These are phyloP conservation scores for Penicillium sp. DNA, from an alignment of 2,329 filamentous ascomycete species.

Conservation along the genomic window DNA sequence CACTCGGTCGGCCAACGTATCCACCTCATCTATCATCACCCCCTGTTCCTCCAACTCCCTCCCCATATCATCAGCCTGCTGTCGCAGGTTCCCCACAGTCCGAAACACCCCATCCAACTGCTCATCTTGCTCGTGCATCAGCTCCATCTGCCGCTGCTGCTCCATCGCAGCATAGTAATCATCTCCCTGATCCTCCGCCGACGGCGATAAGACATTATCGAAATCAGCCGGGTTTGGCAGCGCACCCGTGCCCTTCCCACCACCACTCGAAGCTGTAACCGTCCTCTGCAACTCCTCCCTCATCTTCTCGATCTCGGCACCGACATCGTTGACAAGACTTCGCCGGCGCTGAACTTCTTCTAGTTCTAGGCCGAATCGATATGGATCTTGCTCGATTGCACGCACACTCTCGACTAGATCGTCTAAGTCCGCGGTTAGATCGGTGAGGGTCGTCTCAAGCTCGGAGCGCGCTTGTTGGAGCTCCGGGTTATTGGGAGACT, in stretches of 20 bases:
- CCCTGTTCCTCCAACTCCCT: conserved; percentile 89
- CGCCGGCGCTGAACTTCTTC: conserved; percentile 73
- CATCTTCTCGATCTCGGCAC: conserved; percentile 82
- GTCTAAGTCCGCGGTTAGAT: conserved; percentile 73
- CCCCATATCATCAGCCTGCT: conserved; percentile 92
- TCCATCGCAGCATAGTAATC: conserved; percentile 74
- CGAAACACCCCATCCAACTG: conserved; percentile 85
- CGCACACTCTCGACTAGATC: conserved; percentile 81
- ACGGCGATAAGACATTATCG: conserved; percentile 38
- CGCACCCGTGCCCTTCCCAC: too few relatives aligned
- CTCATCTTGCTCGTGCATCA: conserved; percentile 91
- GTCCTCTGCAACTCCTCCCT: conserved; percentile 66
- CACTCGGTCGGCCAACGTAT: conserved; percentile 75
- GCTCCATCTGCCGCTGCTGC: conserved; percentile 77
- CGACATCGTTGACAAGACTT: conserved; percentile 78
- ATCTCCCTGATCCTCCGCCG: conserved; percentile 41
- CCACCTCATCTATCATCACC: conserved; percentile 77
- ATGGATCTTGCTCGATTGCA: conserved; percentile 78
- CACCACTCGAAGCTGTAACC: too few relatives aligned
- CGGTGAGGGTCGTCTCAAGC: conserved; percentile 65
- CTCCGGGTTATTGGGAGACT: conserved; percentile 61
- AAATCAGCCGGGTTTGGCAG: conserved; percentile 55
- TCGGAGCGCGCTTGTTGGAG: conserved; percentile 59
- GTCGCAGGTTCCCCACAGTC: conserved; percentile 80
- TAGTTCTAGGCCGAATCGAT: conserved; percentile 73